A percentile compares a stretch with the other conserved stretches of the same genome.
Conservation (phyloP, 257 asterid genomes). For the Solanum tarijense region DNA sequence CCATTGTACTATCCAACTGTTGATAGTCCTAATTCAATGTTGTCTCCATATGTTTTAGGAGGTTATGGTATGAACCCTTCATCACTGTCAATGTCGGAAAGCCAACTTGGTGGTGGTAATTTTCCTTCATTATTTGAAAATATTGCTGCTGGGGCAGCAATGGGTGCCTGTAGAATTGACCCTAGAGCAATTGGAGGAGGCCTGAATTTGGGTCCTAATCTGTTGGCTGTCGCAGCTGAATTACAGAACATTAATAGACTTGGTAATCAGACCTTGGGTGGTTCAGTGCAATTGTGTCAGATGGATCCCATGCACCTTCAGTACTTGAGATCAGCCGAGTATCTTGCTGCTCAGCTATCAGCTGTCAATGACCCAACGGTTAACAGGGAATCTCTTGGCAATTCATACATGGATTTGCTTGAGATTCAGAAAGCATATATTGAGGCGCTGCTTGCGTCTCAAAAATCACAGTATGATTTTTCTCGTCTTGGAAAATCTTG, state of each 20-base stretch:
- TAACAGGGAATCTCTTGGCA: conserved; percentile 27
- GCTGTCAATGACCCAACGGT: conserved; percentile 30
- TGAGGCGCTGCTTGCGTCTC: conserved; percentile 30
- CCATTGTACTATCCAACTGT: conserved; percentile 36
- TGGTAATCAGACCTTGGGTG: conserved; percentile 32
- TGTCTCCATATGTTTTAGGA: conserved; percentile 32
- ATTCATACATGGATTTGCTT: conserved; percentile 33
- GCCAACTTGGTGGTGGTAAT: conserved; percentile 30
- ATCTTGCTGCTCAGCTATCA: conserved; percentile 29
- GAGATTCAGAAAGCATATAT: conserved; percentile 53
- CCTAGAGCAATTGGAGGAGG: conserved; percentile 35
- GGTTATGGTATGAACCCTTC: conserved; percentile 27
- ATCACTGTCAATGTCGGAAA: conserved; percentile 36
- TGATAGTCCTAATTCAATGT: conserved; percentile 38
- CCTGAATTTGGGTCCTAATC: conserved; percentile 32
- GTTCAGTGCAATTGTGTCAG: conserved; percentile 27
- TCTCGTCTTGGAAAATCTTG: conserved; percentile 22
- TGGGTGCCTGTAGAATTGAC: conserved; percentile 33
- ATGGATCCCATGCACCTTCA: conserved; percentile 50
- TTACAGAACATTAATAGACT: conserved; percentile 34
- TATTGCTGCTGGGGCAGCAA: conserved; percentile 18
- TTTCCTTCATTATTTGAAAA: conserved; percentile 38
- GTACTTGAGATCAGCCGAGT: conserved; percentile 35
- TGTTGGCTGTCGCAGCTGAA: conserved; percentile 37
- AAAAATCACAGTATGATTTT: conserved; percentile 46